Base-by-base conservation (phyloP, 257 asterid species). In the Craterostigma plantagineum region DNA sequence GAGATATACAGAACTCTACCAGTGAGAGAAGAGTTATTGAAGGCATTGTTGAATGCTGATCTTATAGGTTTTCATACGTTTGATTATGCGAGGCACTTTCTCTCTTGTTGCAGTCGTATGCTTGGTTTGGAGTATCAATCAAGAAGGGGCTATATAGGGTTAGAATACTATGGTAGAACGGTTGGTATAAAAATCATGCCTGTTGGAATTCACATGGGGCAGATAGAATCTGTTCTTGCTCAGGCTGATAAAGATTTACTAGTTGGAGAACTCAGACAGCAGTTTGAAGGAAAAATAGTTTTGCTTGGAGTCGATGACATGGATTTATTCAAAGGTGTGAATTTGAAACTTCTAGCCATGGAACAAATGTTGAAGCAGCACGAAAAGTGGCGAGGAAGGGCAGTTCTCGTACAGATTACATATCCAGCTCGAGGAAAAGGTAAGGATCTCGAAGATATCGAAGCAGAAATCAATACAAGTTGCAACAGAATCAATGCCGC, bases 131-230 rank as follows among this genome's bases (percentile, higher is more conserved):
- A 75, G 45, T 79, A 79, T 55, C 76, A 63, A 59, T 79, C 92
- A 1, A 79, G 69, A 65, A 70, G 92, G 67, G 92, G 90, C 17
- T 75, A 75, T 54, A 72, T 79, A 37, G 92, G 90, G 14, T 48
- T 79, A 66, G 92, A 79, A 4, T 79, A 79, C 53, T 79, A 63
- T 51, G 92, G 92, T 12, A 69, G 92, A 55, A 76, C 90, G 6
- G 77, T 79, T 7, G 83, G 81, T 35, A 76, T 79, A 54, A 79
- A 79, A 63, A 79, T 79, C 40, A 67, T 76, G 84, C 77, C 92
- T 0, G 84, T 79, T 57, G 92, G 92, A 49, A 68, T 79, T 55
- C 84, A 79, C 49, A 70, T 72, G 76, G 81, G 84, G 50, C 80
- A 68, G 45, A 68, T 39, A 16, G 16, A 39, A n/a, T 39, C 43